Percentiles rank a stretch among this genome's conserved stretches.
Evolutionary conservation across 768 basidiomycete species (phyloP).

Genomic region (Mycena latifolia): DNA sequence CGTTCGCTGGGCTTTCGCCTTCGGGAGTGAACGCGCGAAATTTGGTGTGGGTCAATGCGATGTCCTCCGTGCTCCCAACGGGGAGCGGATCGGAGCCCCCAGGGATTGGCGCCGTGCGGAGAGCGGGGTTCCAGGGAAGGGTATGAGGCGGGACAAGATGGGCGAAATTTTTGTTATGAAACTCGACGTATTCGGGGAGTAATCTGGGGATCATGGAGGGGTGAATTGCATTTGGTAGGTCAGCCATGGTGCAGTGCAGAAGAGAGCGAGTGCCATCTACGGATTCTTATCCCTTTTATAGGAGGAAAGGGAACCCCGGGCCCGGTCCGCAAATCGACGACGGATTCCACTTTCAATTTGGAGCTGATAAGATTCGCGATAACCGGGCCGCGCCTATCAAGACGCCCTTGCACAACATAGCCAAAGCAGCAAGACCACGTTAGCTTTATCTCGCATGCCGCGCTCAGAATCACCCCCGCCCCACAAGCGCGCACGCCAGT

Average conservation of each 20-base stretch:
- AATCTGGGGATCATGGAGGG: conserved; percentile 68
- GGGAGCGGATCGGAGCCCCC: conserved; percentile 68
- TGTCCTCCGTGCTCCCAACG: conserved; percentile 69
- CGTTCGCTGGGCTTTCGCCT: conserved; percentile 59
- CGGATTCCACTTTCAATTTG: no score
- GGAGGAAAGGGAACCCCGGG: no score
- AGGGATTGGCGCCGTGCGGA: conserved; percentile 66
- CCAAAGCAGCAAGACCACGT: background rate
- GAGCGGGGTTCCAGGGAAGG: conserved; percentile 70
- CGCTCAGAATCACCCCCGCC: conserved; percentile 46
- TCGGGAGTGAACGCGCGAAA: conserved; percentile 77
- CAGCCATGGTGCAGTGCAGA: conserved; percentile 16
- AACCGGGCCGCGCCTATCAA: background rate
- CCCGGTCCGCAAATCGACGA: no score
- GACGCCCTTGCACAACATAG: background rate
- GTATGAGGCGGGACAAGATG: conserved; percentile 65
- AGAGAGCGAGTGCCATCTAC: background rate
- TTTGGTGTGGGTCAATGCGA: conserved; percentile 62
- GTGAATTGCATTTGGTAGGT: conserved; percentile 33
- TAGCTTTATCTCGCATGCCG: conserved; percentile 31
- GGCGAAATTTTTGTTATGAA: conserved; percentile 65
- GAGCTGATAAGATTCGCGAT: no score
- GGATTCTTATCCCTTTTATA: no score
- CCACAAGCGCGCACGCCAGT: conserved; percentile 46
- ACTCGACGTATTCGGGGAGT: conserved; percentile 75